A percentile compares a stretch with the other conserved stretches of the same genome.
Conservation (phyloP, 1,139 yeast species). For the Blastobotrys persicus region DNA sequence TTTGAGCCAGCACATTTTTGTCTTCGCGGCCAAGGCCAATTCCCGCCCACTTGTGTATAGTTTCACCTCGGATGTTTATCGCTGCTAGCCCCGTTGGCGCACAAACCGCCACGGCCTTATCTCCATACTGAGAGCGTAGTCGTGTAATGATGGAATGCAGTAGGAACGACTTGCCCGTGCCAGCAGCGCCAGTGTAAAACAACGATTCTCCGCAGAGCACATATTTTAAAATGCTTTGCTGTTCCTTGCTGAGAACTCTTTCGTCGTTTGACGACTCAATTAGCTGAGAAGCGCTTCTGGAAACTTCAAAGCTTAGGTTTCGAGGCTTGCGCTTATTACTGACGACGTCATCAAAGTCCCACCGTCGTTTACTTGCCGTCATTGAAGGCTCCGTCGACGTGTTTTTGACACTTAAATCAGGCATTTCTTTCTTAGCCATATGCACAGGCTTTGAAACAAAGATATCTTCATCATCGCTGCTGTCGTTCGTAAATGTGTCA, state of each 20-base stretch:
- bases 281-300: not conserved
- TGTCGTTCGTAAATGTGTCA: not conserved
- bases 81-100: slow-evolving; percentile 86
- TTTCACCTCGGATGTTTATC: slow-evolving; percentile 78
- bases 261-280: slow-evolving; percentile 1
- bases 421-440: not conserved
- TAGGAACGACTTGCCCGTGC: slow-evolving; percentile 89
- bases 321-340: slow-evolving; percentile 2
- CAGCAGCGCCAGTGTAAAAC: slow-evolving; percentile 94
- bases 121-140: slow-evolving; percentile 40
- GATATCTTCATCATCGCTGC: not conserved
- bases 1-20: slow-evolving; percentile 45
- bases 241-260: slow-evolving; percentile 20
- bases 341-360: slow-evolving; percentile 3
- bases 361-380: not conserved
- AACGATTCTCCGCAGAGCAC: slow-evolving; percentile 23
- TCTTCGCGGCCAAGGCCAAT: slow-evolving; percentile 67
- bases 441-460: not conserved
- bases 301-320: not conserved
- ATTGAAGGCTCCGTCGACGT: not conserved
- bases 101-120: slow-evolving; percentile 65
- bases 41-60: slow-evolving; percentile 75
- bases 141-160: slow-evolving; percentile 55
- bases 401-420: not conserved
- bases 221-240: slow-evolving; percentile 15